Conservation (phyloP, 164 flowering plant species). For the Litsea cubeba region DNA sequence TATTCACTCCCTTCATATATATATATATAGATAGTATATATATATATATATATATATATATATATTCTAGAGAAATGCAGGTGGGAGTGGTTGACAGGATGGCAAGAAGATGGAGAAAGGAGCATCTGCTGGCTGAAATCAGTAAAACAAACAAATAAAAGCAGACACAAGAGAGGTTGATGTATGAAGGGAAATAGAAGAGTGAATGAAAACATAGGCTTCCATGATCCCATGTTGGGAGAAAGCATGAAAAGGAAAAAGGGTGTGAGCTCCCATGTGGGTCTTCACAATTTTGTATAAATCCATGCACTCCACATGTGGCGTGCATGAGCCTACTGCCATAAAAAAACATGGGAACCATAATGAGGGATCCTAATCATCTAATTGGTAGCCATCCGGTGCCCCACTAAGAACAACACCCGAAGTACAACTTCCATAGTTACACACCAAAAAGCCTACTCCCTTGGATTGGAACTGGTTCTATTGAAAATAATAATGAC, state of each 20-base stretch:
- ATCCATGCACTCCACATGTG: neutral
- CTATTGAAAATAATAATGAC: too few relatives aligned
- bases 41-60: neutral
- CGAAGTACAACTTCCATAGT: too few relatives aligned
- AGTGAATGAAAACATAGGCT: neutral
- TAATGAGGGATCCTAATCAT: too few relatives aligned
- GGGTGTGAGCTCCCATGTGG: too few relatives aligned
- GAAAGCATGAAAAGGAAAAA: neutral
- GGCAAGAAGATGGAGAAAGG: neutral
- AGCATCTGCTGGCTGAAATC: neutral
- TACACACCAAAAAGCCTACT: too few relatives aligned
- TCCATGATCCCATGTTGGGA: neutral
- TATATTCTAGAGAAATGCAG: slow-evolving; percentile 5
- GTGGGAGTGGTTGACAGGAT: slow-evolving; percentile 17
- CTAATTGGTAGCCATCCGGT: too few relatives aligned
- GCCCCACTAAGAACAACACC: too few relatives aligned
- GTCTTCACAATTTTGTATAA: neutral
- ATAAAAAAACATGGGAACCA: too few relatives aligned
- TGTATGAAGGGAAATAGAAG: neutral
- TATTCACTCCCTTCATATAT: slow-evolving; percentile 7
- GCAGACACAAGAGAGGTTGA: neutral
- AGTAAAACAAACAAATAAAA: neutral
- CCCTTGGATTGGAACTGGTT: too few relatives aligned
- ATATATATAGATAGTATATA: neutral
- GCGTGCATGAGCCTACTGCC: neutral